These are phyloP conservation scores for Aspergillus tubingensis DNA, from an alignment of 2,329 filamentous ascomycete genomes.

Conservation along the genomic window DNA sequence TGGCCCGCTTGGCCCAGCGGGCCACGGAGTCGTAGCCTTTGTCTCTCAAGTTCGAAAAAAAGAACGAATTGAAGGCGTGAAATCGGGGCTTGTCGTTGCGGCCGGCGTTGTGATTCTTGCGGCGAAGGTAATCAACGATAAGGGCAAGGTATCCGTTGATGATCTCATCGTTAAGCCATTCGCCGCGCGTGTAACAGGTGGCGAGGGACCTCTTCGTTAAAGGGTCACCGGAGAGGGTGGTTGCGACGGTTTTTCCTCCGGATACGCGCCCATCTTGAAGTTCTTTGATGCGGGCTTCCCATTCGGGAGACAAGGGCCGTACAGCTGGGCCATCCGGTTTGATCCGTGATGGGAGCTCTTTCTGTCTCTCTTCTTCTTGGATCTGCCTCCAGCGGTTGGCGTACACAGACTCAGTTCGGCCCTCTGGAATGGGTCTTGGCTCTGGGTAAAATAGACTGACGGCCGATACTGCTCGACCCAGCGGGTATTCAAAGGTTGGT, in stretches of 20 bases:
- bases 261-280: conserved; percentile 28
- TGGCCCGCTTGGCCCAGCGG: conserved; percentile 48
- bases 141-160: conserved; percentile 50
- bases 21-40: conserved; percentile 42
- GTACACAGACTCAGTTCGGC: conserved; percentile 33
- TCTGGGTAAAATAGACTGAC: conserved; percentile 30
- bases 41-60: conserved; percentile 46
- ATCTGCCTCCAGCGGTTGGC: conserved; percentile 30
- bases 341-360: conserved; percentile 25
- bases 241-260: conserved; percentile 30
- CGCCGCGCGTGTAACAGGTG: conserved; percentile 37
- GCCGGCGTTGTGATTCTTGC: conserved; percentile 34
- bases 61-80: conserved; percentile 49
- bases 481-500: conserved; percentile 18
- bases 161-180: conserved; percentile 51
- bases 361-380: conserved; percentile 27
- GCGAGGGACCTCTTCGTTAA: conserved; percentile 39
- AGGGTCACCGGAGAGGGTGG: conserved; percentile 37
- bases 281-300: conserved; percentile 36
- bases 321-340: conserved; percentile 34
- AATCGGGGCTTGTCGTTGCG: conserved; percentile 40
- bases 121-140: conserved; percentile 42
- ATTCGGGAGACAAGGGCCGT: conserved; percentile 37
- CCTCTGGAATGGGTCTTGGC: conserved; percentile 25
- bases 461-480: conserved; percentile 33